Base-by-base conservation (phyloP, 495 filamentous ascomycete genomes). In the Trichoderma asperelloides region DNA sequence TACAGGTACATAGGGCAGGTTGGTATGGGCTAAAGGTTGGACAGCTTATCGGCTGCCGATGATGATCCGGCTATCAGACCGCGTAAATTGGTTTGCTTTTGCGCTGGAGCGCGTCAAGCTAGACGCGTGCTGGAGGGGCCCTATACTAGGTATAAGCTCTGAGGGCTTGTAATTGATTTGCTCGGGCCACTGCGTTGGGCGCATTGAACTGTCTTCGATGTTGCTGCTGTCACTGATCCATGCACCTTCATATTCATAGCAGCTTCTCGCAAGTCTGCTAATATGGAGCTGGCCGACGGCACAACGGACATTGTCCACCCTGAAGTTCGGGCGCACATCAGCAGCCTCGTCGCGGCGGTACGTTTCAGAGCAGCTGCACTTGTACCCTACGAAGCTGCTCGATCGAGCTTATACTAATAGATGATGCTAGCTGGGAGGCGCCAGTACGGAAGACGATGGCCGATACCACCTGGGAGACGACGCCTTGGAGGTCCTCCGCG, bases 381-480 rank as follows among this genome's bases (percentile, higher is more conserved):
- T 66, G 33, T 37, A 23, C 65, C 41, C 41, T 57, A 64, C 18
- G 23, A 8, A 15, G 33, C 27, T 51, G n/a, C 13, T 15, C 37
- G 23, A 11, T 13, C n/a, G 12, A 18, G 5, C 2, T 1, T 41
- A 21, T 40, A 28, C 39, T 27, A 65, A 69, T 57, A 63, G 5
- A 30, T 1, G 12, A 40, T 13, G 66, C 73, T 37, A 96, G 92
- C 87, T 98, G 68, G 95, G 95, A 76, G 95, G 96, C 28, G 86
- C 87, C 71, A 88, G 91, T 72, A 85, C 88, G 40, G 90, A 91
- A 74, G 89, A 90, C 65, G 91, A 90, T 60, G 82, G 82, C 67
- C 73, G 72, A 69, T 99, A 99, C 77, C 83, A 89, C 8, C 87
- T 98, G 62, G 96, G 96, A 73, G 93, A 98, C 74, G 94, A 97